Percentiles rank a stretch among this genome's conserved stretches.
phyloP scores from a whole-genome alignment of 2,329 filamentous ascomycete genomes.

The Hypoxylon sp. region DNA sequence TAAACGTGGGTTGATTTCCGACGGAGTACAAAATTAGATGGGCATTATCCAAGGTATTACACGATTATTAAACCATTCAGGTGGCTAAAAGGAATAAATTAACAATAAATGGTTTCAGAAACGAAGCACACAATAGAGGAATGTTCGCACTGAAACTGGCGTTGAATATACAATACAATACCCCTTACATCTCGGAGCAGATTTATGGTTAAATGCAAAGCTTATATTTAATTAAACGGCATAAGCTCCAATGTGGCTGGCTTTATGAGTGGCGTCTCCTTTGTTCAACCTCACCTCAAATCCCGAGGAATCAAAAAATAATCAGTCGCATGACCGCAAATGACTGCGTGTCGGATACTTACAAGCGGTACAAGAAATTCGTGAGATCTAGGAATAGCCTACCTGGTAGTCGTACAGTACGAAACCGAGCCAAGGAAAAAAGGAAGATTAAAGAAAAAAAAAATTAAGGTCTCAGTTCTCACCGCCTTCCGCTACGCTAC shows the following conservation, averaged over 20 bases:
- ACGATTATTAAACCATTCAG: conserved; percentile 14
- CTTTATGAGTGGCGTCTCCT: conserved; percentile 23
- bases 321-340: conserved; percentile 35
- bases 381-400: conserved; percentile 34
- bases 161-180: conserved; percentile 10
- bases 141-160: conserved; percentile 15
- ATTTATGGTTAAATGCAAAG: conserved; percentile 17
- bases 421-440: conserved; percentile 11
- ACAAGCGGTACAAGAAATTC: conserved; percentile 17
- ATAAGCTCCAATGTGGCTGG: conserved; percentile 24
- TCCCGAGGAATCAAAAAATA: conserved; percentile 23
- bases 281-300: conserved; percentile 27
- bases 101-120: conserved; percentile 6
- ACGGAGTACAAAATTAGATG: conserved; percentile 25
- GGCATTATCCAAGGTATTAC: conserved; percentile 11
- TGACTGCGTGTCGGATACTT: conserved; percentile 29
- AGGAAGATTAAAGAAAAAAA: conserved; percentile 10
- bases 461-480: conserved; percentile 16
- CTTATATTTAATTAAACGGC: conserved; percentile 18
- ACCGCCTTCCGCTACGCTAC: conserved; percentile 32
- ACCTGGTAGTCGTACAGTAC: conserved; percentile 23
- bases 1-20: conserved; percentile 16
- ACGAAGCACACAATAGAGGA: conserved; percentile 12
- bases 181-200: neutral
- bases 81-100: conserved; percentile 10